phyloP scores from a whole-genome alignment of 768 basidiomycete genomes.

The Saitozyma sp. region DNA sequence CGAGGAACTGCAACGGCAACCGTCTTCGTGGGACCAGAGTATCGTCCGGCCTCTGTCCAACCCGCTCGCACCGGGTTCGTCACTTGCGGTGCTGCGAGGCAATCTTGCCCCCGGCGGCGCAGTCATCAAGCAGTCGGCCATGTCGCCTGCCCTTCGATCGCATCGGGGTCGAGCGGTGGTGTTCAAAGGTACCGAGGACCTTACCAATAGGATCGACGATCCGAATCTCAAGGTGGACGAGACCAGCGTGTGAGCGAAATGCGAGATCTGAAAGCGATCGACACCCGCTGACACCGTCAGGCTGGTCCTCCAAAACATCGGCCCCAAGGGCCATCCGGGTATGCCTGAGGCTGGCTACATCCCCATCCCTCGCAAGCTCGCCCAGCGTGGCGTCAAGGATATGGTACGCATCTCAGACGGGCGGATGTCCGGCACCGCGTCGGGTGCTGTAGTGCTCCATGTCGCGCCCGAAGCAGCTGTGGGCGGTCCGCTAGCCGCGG shows the following conservation, averaged over 20 bases:
- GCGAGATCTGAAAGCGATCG: background rate
- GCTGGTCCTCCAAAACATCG: constrained; percentile 40
- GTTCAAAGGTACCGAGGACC: constrained; percentile 30
- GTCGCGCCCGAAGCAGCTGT: constrained; percentile 39
- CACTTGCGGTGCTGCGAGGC: constrained; percentile 72
- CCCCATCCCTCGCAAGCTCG: constrained; percentile 42
- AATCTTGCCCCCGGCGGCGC: constrained; percentile 79
- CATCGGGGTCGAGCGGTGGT: constrained; percentile 37
- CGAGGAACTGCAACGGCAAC: constrained; percentile 80
- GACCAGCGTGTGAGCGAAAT: constrained; percentile 12
- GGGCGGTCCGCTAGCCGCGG: constrained; percentile 36
- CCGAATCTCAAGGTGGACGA: constrained; percentile 27
- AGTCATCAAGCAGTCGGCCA: constrained; percentile 65
- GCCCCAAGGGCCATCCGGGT: constrained; percentile 39
- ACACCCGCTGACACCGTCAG: constrained; percentile 14
- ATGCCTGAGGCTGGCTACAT: constrained; percentile 48
- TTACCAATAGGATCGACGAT: constrained; percentile 30
- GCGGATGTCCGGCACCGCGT: constrained; percentile 43
- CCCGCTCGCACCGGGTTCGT: constrained; percentile 79
- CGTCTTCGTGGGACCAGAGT: constrained; percentile 60
- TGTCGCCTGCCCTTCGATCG: constrained; percentile 6
- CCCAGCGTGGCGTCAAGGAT: constrained; percentile 36
- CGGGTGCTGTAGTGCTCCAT: constrained; percentile 45
- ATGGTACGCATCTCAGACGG: constrained; percentile 42
- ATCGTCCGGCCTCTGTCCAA: constrained; percentile 68